phyloP scores from a whole-genome alignment of 2,329 filamentous ascomycete species.

The Metarhizium brunneum region DNA sequence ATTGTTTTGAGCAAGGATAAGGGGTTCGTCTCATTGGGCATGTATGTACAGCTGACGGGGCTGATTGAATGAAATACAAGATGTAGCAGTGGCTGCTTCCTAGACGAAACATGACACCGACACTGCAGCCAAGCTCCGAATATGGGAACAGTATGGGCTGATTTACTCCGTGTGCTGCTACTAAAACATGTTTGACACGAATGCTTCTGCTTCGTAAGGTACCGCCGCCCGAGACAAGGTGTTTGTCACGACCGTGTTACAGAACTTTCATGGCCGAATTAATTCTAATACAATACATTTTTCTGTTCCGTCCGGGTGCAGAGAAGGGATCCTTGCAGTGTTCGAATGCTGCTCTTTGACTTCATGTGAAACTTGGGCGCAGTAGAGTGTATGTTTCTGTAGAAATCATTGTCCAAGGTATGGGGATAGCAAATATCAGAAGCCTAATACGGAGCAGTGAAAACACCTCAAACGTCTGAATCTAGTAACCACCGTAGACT shows the following conservation, averaged over 20 bases:
- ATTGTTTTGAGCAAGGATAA: not conserved
- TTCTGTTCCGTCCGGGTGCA: not conserved
- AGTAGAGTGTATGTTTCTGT: not conserved
- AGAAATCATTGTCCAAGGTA: not conserved
- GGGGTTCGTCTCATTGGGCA: no score
- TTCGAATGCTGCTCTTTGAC: not conserved
- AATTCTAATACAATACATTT: no score
- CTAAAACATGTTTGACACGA: no score
- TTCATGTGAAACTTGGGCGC: not conserved
- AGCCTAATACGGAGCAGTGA: not conserved
- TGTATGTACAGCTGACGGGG: not conserved
- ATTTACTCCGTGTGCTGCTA: not conserved
- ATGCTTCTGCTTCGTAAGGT: no score
- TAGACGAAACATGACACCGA: not conserved
- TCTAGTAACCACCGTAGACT: not conserved
- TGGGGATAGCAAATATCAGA: not conserved
- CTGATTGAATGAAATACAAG: not conserved
- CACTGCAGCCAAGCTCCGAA: not conserved
- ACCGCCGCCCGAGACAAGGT: not conserved
- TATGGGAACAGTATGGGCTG: not conserved
- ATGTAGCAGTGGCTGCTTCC: not conserved
- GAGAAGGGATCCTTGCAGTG: not conserved
- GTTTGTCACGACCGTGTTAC: not conserved
- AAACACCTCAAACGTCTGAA: not conserved
- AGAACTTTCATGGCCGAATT: not conserved